Evolutionary conservation across 306 rosid species (phyloP).

Genomic region (Begonia peltatifolia): DNA sequence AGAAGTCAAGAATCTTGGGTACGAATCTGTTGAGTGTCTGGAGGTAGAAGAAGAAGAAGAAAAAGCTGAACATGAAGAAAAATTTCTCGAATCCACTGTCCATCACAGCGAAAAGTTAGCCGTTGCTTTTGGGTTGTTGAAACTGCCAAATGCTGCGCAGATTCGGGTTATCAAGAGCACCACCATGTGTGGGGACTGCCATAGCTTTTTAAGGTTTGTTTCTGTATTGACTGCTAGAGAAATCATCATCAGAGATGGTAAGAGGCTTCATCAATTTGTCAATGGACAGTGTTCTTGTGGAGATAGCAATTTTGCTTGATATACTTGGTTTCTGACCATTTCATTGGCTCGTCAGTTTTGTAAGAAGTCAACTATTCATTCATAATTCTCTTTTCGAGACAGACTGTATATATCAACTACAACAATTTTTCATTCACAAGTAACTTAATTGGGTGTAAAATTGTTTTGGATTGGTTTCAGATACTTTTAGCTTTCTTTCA

Average conservation of each 20-base stretch:
- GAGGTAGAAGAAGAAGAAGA: slow-evolving; percentile 35
- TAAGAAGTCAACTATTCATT: too few species aligned
- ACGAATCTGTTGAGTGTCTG: slow-evolving; percentile 31
- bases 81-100: slow-evolving; percentile 16
- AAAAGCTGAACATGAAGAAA: slow-evolving; percentile 24
- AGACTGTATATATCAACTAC: too few species aligned
- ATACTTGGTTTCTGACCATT: neutral
- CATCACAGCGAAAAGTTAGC: slow-evolving; percentile 83
- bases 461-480: too few species aligned
- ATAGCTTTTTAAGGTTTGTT: slow-evolving; percentile 41
- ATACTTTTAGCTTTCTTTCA: too few species aligned
- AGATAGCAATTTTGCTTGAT: slow-evolving; percentile 36
- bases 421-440: too few species aligned
- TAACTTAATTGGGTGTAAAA: too few species aligned
- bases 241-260: slow-evolving; percentile 61
- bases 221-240: slow-evolving; percentile 50
- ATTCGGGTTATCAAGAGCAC: slow-evolving; percentile 56
- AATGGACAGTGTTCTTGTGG: slow-evolving; percentile 72
- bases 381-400: too few species aligned
- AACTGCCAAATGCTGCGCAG: slow-evolving; percentile 33
- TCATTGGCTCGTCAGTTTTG: too few species aligned
- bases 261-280: slow-evolving; percentile 61
- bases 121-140: slow-evolving; percentile 53
- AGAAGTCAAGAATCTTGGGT: slow-evolving; percentile 50
- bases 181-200: slow-evolving; percentile 72